phyloP scores from a whole-genome alignment of 2,329 filamentous ascomycete species.

The Exophiala lecanii-corni region DNA sequence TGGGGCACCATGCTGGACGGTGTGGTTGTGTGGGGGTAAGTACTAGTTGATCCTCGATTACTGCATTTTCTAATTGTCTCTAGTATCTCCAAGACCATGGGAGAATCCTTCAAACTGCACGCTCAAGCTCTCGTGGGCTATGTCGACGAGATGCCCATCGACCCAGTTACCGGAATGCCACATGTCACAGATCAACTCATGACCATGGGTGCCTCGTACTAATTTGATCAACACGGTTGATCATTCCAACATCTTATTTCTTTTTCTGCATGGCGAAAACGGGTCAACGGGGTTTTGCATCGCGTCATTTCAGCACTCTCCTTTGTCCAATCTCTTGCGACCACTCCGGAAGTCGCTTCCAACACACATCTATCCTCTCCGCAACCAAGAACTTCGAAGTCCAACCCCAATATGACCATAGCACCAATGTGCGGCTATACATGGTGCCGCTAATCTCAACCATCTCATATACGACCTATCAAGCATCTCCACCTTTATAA shows the following conservation, averaged over 20 bases:
- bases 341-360: conserved; percentile 9
- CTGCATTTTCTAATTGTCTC: conserved; percentile 47
- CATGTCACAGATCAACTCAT: conserved; percentile 25
- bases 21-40: conserved; percentile 98
- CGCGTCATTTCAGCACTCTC: conserved; percentile 3
- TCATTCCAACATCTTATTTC: conserved; percentile 12
- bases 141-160: conserved; percentile 66
- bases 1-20: conserved; percentile 99
- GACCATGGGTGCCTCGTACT: conserved; percentile 25
- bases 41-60: too few relatives aligned
- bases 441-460: conserved; percentile 1
- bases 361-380: too few relatives aligned
- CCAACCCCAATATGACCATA: too few relatives aligned
- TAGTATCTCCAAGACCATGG: conserved; percentile 72
- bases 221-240: conserved; percentile 7
- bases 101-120: conserved; percentile 95
- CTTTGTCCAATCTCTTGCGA: conserved; percentile 3
- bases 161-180: conserved; percentile 30
- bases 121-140: conserved; percentile 92
- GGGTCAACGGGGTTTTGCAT: conserved; percentile 6
- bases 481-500: conserved; percentile 5
- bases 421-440: background rate
- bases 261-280: conserved; percentile 17
- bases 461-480: conserved; percentile 5
- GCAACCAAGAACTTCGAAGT: too few relatives aligned